Evolutionary conservation across 108 stramenopile species (phyloP), one percentile per base, ranked within the genome.

Genomic region (Fistulifera pelliculosa): DNA sequence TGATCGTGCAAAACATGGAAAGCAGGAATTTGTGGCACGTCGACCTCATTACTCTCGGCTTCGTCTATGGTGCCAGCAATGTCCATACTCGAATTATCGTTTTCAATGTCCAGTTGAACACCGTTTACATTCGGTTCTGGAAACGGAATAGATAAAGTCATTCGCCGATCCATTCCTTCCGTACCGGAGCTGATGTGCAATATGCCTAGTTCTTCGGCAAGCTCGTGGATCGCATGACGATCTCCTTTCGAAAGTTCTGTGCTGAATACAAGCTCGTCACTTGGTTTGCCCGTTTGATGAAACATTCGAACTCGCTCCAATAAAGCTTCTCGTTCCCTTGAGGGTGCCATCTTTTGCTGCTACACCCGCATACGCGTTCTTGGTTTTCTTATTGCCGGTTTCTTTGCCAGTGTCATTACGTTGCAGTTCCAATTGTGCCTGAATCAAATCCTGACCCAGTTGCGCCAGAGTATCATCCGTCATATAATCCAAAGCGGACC

Each of bases 401-500:
- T 22, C 59, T 45, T 35, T 51, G n/a, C 41, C 0, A 18, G 35
- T 27, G 25, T 39, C 28, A n/a, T 71, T 41, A 23, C 58, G 59
- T 25, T 38, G 11, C 3, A 79, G 41, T 35, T 66, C 77, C 17
- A 21, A 44, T 28, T 73, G 72, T 2, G 72, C 69, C 13, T 39
- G 22, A 27, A 24, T 17, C 17, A 80, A 43, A 56, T 80, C 74
- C 14, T 25, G 61, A 35, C 65, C 66, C 38, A 63, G 22, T 13
- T 57, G 47, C 19, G 31, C 11, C n/a, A 55, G 4, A 35, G 40
- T 45, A 0, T 58, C 27, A 38, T 45, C 65, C 10, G 38, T 41
- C 19, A 54, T 13, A 44, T 66, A 81, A 27, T 92, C 90, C 21
- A 78, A 56, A 7, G 77, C 90, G 14, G 86, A 81, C 39, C 73